Evolutionary conservation across 1,284 basidiomycete species (phyloP).

Genomic region (Tilletia caries): DNA sequence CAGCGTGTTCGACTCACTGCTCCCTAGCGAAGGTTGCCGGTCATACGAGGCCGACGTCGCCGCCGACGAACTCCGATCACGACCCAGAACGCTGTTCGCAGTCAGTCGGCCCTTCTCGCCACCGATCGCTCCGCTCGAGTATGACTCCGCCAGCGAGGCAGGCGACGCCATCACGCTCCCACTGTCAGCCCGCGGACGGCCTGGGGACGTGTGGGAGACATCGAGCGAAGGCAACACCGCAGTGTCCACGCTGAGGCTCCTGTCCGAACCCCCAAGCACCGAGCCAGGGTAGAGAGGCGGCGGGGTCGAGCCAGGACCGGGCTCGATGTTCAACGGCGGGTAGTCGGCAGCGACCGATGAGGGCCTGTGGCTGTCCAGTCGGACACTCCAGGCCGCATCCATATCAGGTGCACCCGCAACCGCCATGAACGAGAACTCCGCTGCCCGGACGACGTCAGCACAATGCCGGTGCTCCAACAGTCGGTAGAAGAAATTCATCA

Average conservation of each 20-base stretch:
- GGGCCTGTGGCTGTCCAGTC: conserved; percentile 33
- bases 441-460: conserved; percentile 31
- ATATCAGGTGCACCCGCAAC: conserved; percentile 30
- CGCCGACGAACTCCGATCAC: conserved; percentile 12
- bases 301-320: no score
- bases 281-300: neutral
- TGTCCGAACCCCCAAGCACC: neutral
- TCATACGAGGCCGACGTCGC: conserved; percentile 14
- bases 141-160: neutral
- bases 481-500: conserved; percentile 30
- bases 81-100: neutral
- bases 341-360: conserved; percentile 11
- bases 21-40: neutral
- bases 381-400: conserved; percentile 43
- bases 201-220: neutral
- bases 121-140: neutral
- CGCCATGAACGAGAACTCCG: conserved; percentile 30
- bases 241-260: neutral
- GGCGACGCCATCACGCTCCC: neutral
- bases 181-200: conserved; percentile 4
- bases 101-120: neutral
- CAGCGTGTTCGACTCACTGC: neutral
- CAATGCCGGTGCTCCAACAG: conserved; percentile 34
- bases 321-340: neutral
- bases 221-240: neutral